phyloP scores from a whole-genome alignment of 495 filamentous ascomycete genomes.

The Aspergillus ostianus region DNA sequence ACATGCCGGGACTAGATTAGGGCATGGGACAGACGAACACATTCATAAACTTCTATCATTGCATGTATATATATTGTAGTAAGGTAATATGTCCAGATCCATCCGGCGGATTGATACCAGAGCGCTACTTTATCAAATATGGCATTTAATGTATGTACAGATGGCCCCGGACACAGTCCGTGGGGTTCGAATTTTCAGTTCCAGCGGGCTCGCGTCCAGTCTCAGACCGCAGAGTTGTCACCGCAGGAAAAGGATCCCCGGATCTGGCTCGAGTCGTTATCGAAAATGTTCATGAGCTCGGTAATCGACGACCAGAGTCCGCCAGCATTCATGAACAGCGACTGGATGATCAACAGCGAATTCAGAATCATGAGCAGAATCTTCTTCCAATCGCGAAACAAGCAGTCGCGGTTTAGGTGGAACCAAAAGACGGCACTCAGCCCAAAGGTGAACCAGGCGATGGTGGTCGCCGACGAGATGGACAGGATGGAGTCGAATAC shows the following conservation, averaged over 20 bases:
- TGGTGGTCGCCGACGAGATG: constrained; percentile 27
- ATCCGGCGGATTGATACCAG: background rate
- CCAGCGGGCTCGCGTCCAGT: too few relatives aligned
- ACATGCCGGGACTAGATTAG: too few relatives aligned
- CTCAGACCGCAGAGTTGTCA: background rate
- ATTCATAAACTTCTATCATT: too few relatives aligned
- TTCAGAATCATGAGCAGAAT: constrained; percentile 38
- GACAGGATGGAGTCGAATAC: constrained; percentile 66
- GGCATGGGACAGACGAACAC: too few relatives aligned
- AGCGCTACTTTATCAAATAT: background rate
- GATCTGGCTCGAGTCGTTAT: background rate
- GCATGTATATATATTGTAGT: too few relatives aligned
- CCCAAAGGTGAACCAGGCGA: constrained; percentile 31
- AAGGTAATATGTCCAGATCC: too few relatives aligned
- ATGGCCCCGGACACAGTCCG: background rate
- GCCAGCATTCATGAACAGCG: background rate
- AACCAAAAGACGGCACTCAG: constrained; percentile 46
- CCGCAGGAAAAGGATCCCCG: background rate
- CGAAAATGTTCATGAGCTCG: background rate
- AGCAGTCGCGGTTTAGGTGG: constrained; percentile 38
- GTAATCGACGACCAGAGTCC: constrained; percentile 1
- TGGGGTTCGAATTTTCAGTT: too few relatives aligned
- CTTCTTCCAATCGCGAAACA: constrained; percentile 34
- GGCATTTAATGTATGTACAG: background rate
- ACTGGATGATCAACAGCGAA: constrained; percentile 8